A percentile compares a stretch with the other conserved stretches of the same genome.
Conservation (phyloP, 192 early-diverging fungal genomes). For the Ambispora gerdemannii region DNA sequence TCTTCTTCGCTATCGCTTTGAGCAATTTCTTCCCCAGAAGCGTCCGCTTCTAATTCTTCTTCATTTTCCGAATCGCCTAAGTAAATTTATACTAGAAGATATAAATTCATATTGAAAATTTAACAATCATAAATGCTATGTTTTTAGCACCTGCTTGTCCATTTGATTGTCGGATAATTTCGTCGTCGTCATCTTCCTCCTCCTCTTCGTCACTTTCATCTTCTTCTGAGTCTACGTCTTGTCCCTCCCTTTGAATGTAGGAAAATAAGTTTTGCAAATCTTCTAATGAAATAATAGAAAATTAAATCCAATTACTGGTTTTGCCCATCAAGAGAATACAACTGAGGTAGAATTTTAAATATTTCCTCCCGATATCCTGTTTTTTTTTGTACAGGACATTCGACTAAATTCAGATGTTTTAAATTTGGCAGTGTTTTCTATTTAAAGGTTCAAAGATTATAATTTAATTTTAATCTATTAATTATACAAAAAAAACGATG, state of each 20-base stretch:
- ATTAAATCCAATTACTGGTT: slow-evolving; percentile 34
- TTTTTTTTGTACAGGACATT: slow-evolving; percentile 32
- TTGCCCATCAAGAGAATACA: slow-evolving; percentile 40
- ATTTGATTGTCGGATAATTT: slow-evolving; percentile 5
- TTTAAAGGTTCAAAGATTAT: background rate
- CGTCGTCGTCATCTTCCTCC: slow-evolving; percentile 28
- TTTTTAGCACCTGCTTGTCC: slow-evolving; percentile 9
- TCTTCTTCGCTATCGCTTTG: background rate
- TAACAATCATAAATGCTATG: background rate
- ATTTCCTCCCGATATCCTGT: slow-evolving; percentile 39
- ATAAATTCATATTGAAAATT: background rate
- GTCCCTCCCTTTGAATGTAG: background rate
- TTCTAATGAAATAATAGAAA: background rate
- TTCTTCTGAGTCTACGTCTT: slow-evolving; percentile 10
- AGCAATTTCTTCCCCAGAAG: background rate
- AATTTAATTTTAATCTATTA: background rate
- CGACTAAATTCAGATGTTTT: slow-evolving; percentile 37
- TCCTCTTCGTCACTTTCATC: slow-evolving; percentile 35
- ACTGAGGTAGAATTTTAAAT: slow-evolving; percentile 39
- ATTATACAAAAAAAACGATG: background rate
- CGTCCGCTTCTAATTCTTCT: background rate
- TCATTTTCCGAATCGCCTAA: background rate
- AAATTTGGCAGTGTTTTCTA: slow-evolving; percentile 36
- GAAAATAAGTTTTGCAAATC: background rate
- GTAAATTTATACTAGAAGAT: background rate